These are phyloP conservation scores for Cercospora zeae-maydis DNA, from an alignment of 2,329 filamentous ascomycete species.

Conservation along the genomic window DNA sequence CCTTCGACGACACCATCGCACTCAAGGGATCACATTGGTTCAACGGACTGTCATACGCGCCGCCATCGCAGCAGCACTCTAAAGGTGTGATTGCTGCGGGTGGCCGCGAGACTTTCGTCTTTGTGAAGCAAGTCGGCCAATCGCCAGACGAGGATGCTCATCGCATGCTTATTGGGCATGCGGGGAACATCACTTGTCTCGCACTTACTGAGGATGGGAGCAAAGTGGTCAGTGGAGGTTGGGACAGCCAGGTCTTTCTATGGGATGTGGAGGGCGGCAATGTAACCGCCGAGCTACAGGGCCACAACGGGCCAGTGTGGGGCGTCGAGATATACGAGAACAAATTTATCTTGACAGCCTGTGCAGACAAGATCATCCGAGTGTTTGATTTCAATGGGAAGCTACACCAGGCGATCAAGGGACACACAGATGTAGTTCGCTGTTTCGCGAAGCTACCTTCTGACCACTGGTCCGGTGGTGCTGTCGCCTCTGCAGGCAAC, in stretches of 20 bases:
- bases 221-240: conserved; percentile 84
- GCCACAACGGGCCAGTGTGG: conserved; percentile 83
- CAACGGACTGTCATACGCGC: conserved; percentile 76
- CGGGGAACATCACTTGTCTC: conserved; percentile 81
- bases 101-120: conserved; percentile 88
- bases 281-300: conserved; percentile 64
- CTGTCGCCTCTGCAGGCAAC: conserved; percentile 94
- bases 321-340: conserved; percentile 81
- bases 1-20: conserved; percentile 73
- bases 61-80: conserved; percentile 63
- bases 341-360: conserved; percentile 73
- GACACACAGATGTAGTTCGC: conserved; percentile 78
- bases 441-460: conserved; percentile 79
- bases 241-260: conserved; percentile 83
- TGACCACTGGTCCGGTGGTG: conserved; percentile 73
- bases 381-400: conserved; percentile 68
- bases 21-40: conserved; percentile 81
- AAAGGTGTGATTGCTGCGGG: conserved; percentile 82
- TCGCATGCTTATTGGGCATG: conserved; percentile 79
- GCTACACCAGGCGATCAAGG: conserved; percentile 61
- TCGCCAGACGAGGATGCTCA: conserved; percentile 72
- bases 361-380: conserved; percentile 84
- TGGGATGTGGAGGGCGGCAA: conserved; percentile 90
- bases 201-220: conserved; percentile 70
- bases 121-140: conserved; percentile 71